phyloP scores from a whole-genome alignment of 2,329 filamentous ascomycete genomes.

The Hymenoscyphus albidus region DNA sequence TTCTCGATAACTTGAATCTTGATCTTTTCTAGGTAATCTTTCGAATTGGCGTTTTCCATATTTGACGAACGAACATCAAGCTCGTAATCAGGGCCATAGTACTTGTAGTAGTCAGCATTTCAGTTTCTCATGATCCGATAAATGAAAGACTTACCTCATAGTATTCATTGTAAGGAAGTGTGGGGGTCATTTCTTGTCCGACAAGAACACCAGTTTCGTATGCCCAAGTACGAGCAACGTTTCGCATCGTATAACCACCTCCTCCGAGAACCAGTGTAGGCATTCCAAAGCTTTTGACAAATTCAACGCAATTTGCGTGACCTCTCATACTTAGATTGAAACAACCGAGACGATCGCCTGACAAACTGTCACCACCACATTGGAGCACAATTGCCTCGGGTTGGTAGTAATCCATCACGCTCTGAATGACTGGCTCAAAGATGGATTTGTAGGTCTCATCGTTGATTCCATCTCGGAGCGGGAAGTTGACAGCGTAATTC shows the following conservation, averaged over 20 bases:
- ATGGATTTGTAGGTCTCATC: constrained; percentile 86
- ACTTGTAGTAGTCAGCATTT: constrained; percentile 46
- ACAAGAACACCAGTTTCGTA: constrained; percentile 92
- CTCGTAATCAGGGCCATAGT: constrained; percentile 87
- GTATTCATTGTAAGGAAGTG: constrained; percentile 95
- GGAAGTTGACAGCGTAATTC: constrained; percentile 87
- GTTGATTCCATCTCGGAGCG: constrained; percentile 86
- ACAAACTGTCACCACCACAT: constrained; percentile 91
- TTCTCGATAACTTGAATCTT: constrained; percentile 81
- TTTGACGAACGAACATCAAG: constrained; percentile 86
- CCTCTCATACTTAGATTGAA: constrained; percentile 98
- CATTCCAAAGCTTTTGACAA: constrained; percentile 78
- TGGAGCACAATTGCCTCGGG: constrained; percentile 92
- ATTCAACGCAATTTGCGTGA: constrained; percentile 90
- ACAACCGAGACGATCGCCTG: constrained; percentile 88
- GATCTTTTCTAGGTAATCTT: constrained; percentile 77
- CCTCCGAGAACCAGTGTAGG: constrained; percentile 92
- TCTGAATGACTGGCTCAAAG: constrained; percentile 84
- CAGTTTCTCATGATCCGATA: not conserved
- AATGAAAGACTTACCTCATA: constrained; percentile 57
- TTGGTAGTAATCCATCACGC: constrained; percentile 82
- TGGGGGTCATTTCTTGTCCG: constrained; percentile 72
- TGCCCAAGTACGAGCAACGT: constrained; percentile 94
- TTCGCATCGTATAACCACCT: constrained; percentile 94
- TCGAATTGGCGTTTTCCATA: constrained; percentile 86